Conservation (phyloP, 352 stramenopile species). For the Globisporangium cylindrosporum region DNA sequence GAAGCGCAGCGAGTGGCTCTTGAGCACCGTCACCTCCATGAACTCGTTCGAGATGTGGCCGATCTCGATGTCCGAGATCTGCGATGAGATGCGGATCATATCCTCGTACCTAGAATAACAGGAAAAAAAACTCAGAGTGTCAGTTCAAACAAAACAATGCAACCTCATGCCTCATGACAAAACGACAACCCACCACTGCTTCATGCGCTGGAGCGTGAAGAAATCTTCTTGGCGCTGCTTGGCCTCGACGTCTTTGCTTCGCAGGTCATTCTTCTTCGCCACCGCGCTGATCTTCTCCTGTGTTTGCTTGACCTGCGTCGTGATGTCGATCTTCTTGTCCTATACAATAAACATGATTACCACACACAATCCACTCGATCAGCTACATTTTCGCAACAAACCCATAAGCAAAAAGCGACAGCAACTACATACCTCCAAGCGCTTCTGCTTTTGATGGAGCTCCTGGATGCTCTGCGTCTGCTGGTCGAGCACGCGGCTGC, state of each 20-base stretch:
- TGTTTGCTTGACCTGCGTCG: slow-evolving; percentile 61
- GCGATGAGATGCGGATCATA: slow-evolving; percentile 49
- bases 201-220: slow-evolving; percentile 68
- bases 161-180: neutral
- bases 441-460: slow-evolving; percentile 64
- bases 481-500: slow-evolving; percentile 58
- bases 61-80: slow-evolving; percentile 57
- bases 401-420: neutral
- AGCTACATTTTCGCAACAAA: neutral
- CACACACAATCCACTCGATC: neutral
- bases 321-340: slow-evolving; percentile 75
- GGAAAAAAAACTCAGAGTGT: neutral
- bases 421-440: slow-evolving; percentile 38
- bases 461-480: slow-evolving; percentile 75
- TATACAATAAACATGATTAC: slow-evolving; percentile 10
- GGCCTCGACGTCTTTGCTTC: slow-evolving; percentile 63
- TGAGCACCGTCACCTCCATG: slow-evolving; percentile 54
- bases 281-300: slow-evolving; percentile 48
- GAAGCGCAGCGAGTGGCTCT: slow-evolving; percentile 49
- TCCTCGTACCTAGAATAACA: slow-evolving; percentile 49
- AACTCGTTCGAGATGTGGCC: slow-evolving; percentile 52
- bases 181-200: slow-evolving; percentile 43
- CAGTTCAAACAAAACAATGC: neutral
- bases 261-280: slow-evolving; percentile 64
- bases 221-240: slow-evolving; percentile 77